Conservation (phyloP, 371 early-diverging fungal genomes). For the Mucor sp. region DNA sequence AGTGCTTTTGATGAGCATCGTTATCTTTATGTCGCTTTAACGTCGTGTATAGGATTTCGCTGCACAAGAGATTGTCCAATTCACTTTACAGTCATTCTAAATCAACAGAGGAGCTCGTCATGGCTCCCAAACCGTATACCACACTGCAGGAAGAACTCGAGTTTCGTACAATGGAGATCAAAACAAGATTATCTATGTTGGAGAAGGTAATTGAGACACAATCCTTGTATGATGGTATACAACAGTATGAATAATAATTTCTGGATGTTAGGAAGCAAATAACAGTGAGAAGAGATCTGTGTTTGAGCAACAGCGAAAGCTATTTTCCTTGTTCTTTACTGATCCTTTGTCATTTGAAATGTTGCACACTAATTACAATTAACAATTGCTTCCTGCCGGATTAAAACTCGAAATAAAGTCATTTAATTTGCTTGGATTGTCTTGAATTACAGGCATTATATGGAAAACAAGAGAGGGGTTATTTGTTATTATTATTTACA, state of each 20-base stretch:
- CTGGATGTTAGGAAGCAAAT: neutral
- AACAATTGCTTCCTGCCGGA: too few species aligned
- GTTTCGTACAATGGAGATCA: conserved; percentile 10
- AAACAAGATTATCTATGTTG: neutral
- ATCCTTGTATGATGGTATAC: neutral
- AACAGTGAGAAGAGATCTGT: neutral
- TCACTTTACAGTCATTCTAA: conserved; percentile 5
- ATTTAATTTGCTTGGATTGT: too few species aligned
- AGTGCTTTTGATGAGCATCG: neutral
- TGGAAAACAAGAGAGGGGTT: too few species aligned
- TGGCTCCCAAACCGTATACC: conserved; percentile 6
- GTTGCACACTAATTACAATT: neutral
- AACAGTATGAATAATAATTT: neutral
- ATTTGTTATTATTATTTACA: too few species aligned
- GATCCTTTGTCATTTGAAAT: conserved; percentile 13
- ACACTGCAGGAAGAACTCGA: conserved; percentile 15
- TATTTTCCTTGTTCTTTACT: conserved; percentile 26
- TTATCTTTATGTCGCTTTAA: neutral
- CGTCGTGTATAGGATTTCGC: neutral
- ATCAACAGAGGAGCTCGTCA: neutral
- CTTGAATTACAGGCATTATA: too few species aligned
- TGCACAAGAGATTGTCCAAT: conserved; percentile 1
- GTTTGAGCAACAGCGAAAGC: conserved; percentile 15
- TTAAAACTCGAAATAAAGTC: too few species aligned
- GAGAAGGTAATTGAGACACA: conserved; percentile 7